phyloP scores from a whole-genome alignment of 176 grass and related monocot genomes.

The Leersia perrieri region DNA sequence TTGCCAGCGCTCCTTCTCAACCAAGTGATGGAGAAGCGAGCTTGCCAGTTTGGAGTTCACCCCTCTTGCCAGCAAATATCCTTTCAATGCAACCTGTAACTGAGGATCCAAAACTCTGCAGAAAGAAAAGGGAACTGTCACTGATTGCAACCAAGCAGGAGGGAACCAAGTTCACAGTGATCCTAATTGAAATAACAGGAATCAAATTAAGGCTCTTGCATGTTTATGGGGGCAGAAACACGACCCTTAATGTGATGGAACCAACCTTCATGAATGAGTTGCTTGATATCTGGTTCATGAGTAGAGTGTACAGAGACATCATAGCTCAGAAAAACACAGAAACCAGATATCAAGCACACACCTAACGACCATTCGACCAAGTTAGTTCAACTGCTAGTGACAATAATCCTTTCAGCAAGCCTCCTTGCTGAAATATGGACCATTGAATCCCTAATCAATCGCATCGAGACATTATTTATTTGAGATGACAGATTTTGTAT shows the following conservation, averaged over 20 bases:
- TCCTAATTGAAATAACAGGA: background rate
- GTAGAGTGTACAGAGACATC: background rate
- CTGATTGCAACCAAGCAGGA: background rate
- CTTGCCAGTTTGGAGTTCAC: constrained; percentile 38
- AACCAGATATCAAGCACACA: background rate
- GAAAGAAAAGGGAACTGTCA: background rate
- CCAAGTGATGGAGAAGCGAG: constrained; percentile 48
- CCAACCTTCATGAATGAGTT: background rate
- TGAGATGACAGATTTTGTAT: background rate
- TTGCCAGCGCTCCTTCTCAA: constrained; percentile 56
- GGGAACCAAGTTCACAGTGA: background rate
- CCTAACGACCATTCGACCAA: background rate
- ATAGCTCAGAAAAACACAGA: background rate
- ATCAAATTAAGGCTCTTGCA: background rate
- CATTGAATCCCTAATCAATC: background rate
- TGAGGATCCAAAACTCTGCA: constrained; percentile 59
- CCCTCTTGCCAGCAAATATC: constrained; percentile 58
- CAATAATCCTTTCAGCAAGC: background rate
- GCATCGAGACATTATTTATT: background rate
- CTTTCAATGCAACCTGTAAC: constrained; percentile 45
- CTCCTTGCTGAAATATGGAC: too few species aligned
- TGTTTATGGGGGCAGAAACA: background rate
- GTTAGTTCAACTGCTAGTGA: background rate
- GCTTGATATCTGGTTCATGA: too few species aligned
- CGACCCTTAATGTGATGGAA: background rate